phyloP scores from a whole-genome alignment of 805 yeast genomes.

The Sporopachydermia quercuum region DNA sequence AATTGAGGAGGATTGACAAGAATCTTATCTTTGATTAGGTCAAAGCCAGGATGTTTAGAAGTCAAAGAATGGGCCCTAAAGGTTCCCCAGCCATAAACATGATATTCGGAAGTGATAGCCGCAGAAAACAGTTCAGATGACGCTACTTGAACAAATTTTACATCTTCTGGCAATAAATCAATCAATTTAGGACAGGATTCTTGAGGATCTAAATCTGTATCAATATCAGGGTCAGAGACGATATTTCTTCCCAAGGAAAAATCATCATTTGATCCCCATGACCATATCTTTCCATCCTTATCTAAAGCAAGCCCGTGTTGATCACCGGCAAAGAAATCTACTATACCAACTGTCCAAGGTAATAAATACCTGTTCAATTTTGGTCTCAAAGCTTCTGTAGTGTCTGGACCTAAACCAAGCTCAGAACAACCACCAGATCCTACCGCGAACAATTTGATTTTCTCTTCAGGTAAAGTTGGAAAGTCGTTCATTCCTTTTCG shows the following conservation, averaged over 20 bases:
- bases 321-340: constrained; percentile 2
- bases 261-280: constrained; percentile 3
- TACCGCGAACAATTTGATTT: not conserved
- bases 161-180: constrained; percentile 2
- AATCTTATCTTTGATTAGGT: not conserved
- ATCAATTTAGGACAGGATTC: constrained; percentile 1
- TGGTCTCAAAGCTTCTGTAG: not conserved
- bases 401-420: constrained; percentile 2
- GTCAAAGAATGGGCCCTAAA: constrained; percentile 10
- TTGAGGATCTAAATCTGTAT: not conserved
- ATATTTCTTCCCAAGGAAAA: not conserved
- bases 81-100: constrained; percentile 3
- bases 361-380: not conserved
- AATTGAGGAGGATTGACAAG: constrained; percentile 46
- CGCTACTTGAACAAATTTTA: constrained; percentile 2
- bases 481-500: not conserved
- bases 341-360: not conserved
- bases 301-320: constrained; percentile 1
- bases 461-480: not conserved
- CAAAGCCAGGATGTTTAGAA: not conserved
- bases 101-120: constrained; percentile 2
- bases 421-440: constrained; percentile 2
- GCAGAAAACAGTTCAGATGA: not conserved
- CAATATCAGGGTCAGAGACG: not conserved
- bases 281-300: constrained; percentile 2